A percentile compares a stretch with the other conserved stretches of the same genome.
Conservation (phyloP, 2,329 filamentous ascomycete species). For the Diaporthe humulicola region DNA sequence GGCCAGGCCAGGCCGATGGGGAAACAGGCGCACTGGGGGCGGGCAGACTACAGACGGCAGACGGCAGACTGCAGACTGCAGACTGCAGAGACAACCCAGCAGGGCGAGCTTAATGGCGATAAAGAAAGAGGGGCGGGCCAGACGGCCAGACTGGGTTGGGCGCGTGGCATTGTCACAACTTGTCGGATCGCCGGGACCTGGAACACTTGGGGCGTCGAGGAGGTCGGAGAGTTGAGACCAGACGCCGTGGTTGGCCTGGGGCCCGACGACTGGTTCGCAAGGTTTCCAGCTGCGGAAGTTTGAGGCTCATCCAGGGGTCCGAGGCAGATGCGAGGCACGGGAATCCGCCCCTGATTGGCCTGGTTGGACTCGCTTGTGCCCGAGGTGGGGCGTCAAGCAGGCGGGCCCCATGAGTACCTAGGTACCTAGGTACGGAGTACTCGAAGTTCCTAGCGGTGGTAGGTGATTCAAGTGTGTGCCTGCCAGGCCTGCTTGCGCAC, state of each 20-base stretch:
- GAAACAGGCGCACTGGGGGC: not conserved
- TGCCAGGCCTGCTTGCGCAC: not conserved
- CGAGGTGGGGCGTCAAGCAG: not conserved
- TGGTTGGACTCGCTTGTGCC: not conserved
- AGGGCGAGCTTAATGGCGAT: conserved; percentile 34
- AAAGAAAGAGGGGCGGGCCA: conserved; percentile 19
- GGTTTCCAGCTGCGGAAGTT: conserved; percentile 9
- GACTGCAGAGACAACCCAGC: not conserved
- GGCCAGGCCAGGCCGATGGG: not conserved
- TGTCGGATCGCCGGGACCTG: conserved; percentile 39
- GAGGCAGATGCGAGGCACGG: conserved; percentile 20
- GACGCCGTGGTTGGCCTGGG: not conserved
- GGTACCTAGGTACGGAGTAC: too few species aligned
- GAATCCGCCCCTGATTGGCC: conserved; percentile 3
- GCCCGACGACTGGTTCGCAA: conserved; percentile 17
- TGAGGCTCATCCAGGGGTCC: conserved; percentile 26
- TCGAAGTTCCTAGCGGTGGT: too few species aligned
- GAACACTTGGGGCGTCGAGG: conserved; percentile 36
- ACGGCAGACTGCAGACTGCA: too few species aligned
- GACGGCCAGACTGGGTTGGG: not conserved
- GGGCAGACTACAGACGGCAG: too few species aligned
- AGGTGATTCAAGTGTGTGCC: not conserved
- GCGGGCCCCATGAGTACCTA: not conserved
- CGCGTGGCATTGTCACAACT: conserved; percentile 30
- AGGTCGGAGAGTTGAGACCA: conserved; percentile 39